Base-by-base conservation (phyloP, 2,329 filamentous ascomycete genomes). In the Pseudogymnoascus verrucosus region DNA sequence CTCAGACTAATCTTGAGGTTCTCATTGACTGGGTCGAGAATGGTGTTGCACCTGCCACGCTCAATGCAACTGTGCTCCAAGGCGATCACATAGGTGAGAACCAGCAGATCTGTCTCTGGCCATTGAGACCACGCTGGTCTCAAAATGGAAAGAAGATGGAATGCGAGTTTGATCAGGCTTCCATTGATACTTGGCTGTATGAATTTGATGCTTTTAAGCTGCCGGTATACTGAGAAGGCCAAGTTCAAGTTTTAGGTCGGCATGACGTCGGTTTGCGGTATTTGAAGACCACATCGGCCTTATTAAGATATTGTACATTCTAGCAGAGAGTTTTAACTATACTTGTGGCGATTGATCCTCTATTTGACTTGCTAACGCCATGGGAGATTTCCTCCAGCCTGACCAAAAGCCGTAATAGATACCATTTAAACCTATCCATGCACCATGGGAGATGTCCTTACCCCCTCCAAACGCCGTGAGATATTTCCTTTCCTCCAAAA, bases 11-110 rank as follows among this genome's bases (percentile, higher is more conserved):
- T 67, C 73, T 81, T 66, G 73, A 75, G 66, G 75, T 71, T 1
- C 72, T 82, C 67, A 79, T 84, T 60, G 73, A 80, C 63, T 84
- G 80, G 81, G 80, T 82, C 0, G 81, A 84, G 73, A 76, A 79
- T 11, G 78, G 76, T 2, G 70, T 75, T 4, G 76, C 74, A 54
- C 81, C 82, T 1, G 72, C 70, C 7, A 76, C 72, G 0, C 68
- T 84, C 39, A 78, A 78, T 44, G 78, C 72, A 19, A 72, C 71
- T 1, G 76, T 66, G 11, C 57, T 47, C 10, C 16, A 34, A 31
- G 62, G 59, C 14, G 36, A 62, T 28, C 31, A 62, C 39, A 4
- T 28, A 0, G 78, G 77, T 5, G 75, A 73, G 51, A 71, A 75
- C 23, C 71, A 76, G 47, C 69, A 72, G 61, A 65, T 80, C 14